Conservation (phyloP, 2,329 filamentous ascomycete genomes). For the Hypoxylon sp. region DNA sequence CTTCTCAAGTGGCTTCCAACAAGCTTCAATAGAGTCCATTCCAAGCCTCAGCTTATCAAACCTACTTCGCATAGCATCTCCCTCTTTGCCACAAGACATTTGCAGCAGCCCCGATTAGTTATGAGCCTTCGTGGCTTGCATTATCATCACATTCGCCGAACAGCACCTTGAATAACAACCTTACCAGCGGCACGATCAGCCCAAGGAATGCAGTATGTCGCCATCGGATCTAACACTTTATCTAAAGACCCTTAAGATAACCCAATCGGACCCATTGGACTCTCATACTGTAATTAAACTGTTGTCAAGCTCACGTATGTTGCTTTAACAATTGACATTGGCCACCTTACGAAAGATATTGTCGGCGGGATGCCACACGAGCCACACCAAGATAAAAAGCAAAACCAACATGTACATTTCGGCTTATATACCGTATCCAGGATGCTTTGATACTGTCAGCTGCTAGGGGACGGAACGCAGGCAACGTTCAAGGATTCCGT, state of each 20-base stretch:
- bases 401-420: slow-evolving; percentile 8
- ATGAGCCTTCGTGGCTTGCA: slow-evolving; percentile 30
- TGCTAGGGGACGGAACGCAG: slow-evolving; percentile 21
- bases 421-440: slow-evolving; percentile 40
- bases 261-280: slow-evolving; percentile 7
- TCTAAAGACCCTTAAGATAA: not conserved
- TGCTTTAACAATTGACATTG: slow-evolving; percentile 19
- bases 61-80: slow-evolving; percentile 13
- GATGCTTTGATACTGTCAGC: slow-evolving; percentile 30
- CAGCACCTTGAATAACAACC: not conserved
- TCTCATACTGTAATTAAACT: slow-evolving; percentile 7
- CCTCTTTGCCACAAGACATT: slow-evolving; percentile 22
- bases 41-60: slow-evolving; percentile 13
- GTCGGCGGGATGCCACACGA: slow-evolving; percentile 36
- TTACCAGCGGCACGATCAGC: slow-evolving; percentile 6
- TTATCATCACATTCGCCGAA: slow-evolving; percentile 25
- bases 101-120: slow-evolving; percentile 22
- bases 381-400: slow-evolving; percentile 31
- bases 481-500: slow-evolving; percentile 31
- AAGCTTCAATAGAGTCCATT: slow-evolving; percentile 8
- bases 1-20: slow-evolving; percentile 6
- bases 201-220: slow-evolving; percentile 16
- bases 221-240: slow-evolving; percentile 25
- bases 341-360: slow-evolving; percentile 31
- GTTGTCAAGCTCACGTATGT: slow-evolving; percentile 10